Evolutionary conservation across 1,284 basidiomycete genomes (phyloP), one percentile per base, ranked within the genome.

Genomic region (Ustilago loliicola): DNA sequence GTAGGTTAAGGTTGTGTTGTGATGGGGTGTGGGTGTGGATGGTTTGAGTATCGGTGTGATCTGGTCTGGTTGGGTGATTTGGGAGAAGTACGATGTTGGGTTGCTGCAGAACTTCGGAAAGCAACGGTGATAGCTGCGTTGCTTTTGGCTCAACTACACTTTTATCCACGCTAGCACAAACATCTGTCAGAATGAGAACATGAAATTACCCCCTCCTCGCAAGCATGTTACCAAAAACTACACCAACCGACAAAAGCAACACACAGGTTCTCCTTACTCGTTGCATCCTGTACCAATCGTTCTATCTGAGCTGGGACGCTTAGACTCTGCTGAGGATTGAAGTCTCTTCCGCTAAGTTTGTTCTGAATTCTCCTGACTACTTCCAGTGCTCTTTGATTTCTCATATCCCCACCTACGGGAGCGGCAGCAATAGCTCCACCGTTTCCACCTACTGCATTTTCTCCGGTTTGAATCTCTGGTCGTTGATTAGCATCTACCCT

Each of bases 241-340:
- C 83, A 85, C 83, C 83, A 77, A 1, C 85, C 85, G 30, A 85
- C 79, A 72, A 86, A 86, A 5, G 84, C 80, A 7, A 79, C 80
- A 53, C 83, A 85, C 23, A 86, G 60, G 52, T 86, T 85, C 65
- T 84, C 83, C 52, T 84, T 69, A 5, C 68, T 70, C 42, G 83
- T 85, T 11, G 85, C 85, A 56, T 86, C 84, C 61, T 79, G 77
- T 0, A 86, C 77, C 23, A 86, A 66, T 23, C 82, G 66, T 36
- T 84, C 73, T 25, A 86, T 80, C 67, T 86, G 85, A 7, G 72
- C 81, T 1, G 79, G 58, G 11, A 85, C 83, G 11, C 61, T 61
- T 19, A 86, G 62, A 9, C 70, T 47, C 21, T 81, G 69, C 5
- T 73, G 47, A 0, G 85, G 84, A 48, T 85, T 80, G 54, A 80